Evolutionary conservation across 345 rosid species (phyloP).

Genomic region (Citrus sp.): DNA sequence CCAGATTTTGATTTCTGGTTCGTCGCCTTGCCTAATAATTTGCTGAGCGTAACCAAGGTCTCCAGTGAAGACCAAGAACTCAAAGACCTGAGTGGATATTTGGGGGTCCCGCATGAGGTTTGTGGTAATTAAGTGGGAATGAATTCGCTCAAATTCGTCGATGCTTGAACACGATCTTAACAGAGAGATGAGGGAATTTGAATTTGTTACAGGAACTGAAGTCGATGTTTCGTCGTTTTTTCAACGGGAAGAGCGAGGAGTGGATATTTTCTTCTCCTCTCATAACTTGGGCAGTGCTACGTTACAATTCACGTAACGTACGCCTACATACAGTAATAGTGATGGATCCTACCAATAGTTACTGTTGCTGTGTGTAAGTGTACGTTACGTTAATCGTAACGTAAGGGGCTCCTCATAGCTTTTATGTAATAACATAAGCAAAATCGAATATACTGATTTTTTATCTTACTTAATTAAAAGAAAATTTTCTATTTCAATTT

Average conservation of each 20-base stretch:
- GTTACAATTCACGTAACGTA: no score
- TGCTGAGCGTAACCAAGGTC: neutral
- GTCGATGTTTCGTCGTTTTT: neutral
- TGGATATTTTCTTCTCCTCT: neutral
- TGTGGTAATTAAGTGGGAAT: neutral
- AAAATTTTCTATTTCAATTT: no score
- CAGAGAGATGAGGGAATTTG: neutral
- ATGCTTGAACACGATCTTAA: neutral
- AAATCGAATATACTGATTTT: rapidly evolving
- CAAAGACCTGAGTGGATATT: neutral
- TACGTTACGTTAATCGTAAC: no score
- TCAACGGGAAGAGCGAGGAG: neutral
- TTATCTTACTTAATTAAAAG: no score
- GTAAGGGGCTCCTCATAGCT: rapidly evolving
- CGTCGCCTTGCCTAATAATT: neutral
- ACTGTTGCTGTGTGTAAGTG: rapidly evolving
- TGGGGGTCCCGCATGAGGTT: neutral
- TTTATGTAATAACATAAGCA: no score
- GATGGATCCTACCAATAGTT: rapidly evolving
- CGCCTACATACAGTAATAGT: rapidly evolving
- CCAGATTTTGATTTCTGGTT: neutral
- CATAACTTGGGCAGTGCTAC: no score
- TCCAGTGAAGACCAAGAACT: neutral
- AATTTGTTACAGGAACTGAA: neutral
- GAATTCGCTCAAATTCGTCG: neutral